These are phyloP conservation scores for Coniella vitis DNA, from an alignment of 2,329 filamentous ascomycete genomes.

Conservation along the genomic window DNA sequence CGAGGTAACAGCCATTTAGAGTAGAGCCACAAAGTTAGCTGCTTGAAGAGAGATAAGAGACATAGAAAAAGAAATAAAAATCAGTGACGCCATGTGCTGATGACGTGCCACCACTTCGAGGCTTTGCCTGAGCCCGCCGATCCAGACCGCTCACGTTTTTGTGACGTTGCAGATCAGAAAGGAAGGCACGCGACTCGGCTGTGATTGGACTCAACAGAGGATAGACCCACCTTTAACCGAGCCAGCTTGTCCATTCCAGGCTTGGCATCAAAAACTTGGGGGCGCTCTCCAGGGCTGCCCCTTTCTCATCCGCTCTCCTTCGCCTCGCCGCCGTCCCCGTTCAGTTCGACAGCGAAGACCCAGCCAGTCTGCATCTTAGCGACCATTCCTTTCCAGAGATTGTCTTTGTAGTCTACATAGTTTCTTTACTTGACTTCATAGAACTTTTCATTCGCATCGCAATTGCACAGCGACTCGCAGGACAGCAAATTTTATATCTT, in stretches of 20 bases:
- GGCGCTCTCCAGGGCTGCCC: not conserved
- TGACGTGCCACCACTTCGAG: not conserved
- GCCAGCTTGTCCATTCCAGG: not conserved
- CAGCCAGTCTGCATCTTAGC: not conserved
- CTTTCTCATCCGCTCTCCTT: not conserved
- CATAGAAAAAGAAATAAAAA: not conserved
- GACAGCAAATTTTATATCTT: too few species aligned
- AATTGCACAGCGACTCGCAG: too few species aligned
- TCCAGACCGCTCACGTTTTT: not conserved
- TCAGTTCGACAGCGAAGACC: not conserved
- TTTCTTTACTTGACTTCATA: too few species aligned
- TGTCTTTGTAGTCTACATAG: too few species aligned
- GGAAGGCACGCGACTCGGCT: conserved; percentile 1
- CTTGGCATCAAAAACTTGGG: not conserved
- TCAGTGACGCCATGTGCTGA: not conserved
- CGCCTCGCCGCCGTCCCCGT: not conserved
- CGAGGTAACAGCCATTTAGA: too few species aligned
- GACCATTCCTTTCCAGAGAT: not conserved
- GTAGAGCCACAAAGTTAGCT: too few species aligned
- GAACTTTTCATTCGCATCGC: too few species aligned
- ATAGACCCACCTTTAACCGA: not conserved
- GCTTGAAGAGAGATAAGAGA: too few species aligned
- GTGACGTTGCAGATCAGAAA: conserved; percentile 1
- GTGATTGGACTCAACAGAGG: not conserved
- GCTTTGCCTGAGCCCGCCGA: not conserved